Percentiles rank a stretch among this genome's conserved stretches.
Conservation (phyloP, 2,329 filamentous ascomycete genomes). For the Xylaria sp. region DNA sequence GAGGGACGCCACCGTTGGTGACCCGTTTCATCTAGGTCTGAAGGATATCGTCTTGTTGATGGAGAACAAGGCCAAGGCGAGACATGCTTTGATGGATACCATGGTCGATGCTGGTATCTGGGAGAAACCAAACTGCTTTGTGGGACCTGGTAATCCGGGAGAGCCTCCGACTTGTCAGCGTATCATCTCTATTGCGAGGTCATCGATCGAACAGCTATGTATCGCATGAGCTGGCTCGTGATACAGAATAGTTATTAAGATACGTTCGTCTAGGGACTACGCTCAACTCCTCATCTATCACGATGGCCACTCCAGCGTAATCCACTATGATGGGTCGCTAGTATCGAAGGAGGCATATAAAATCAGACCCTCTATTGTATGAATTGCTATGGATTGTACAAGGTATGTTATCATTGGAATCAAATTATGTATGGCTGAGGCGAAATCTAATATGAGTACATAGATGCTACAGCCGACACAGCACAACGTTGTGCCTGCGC, state of each 20-base stretch:
- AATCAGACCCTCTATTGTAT: not conserved
- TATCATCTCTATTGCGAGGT: conserved; percentile 65
- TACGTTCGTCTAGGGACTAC: not conserved
- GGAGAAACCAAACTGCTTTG: conserved; percentile 46
- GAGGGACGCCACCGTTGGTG: conserved; percentile 31
- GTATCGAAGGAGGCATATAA: not conserved
- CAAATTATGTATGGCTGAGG: not conserved
- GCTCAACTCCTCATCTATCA: not conserved
- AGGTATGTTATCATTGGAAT: conserved; percentile 10
- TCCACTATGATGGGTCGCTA: not conserved
- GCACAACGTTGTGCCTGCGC: not conserved
- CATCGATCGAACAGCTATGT: conserved; percentile 64
- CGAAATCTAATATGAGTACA: conserved; percentile 1
- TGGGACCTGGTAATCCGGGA: conserved; percentile 47
- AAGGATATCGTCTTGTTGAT: conserved; percentile 65
- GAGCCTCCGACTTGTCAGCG: conserved; percentile 60
- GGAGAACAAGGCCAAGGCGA: conserved; percentile 60
- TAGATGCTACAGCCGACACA: not conserved
- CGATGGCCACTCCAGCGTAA: not conserved
- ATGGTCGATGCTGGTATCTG: conserved; percentile 55
- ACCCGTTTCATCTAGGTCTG: conserved; percentile 59
- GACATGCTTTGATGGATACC: conserved; percentile 63
- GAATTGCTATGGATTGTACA: not conserved
- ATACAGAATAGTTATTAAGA: not conserved
- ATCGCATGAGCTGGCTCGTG: conserved; percentile 58